These are phyloP conservation scores for Ophidiomyces ophidiicola DNA, from an alignment of 2,329 filamentous ascomycete genomes.

Conservation along the genomic window DNA sequence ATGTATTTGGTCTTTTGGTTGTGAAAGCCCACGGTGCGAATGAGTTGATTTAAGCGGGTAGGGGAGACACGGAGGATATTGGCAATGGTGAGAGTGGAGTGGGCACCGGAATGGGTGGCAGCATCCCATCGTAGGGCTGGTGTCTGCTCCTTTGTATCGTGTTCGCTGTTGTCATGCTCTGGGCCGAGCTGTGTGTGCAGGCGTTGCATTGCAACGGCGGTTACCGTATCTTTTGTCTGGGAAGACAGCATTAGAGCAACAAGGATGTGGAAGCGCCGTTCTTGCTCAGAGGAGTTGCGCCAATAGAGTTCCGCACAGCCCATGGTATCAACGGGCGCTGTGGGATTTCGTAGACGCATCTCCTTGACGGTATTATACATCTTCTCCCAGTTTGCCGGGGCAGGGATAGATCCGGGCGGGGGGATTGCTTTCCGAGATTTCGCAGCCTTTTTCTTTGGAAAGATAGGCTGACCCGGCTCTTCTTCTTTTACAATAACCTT, in stretches of 20 bases:
- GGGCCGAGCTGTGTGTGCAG: conserved; percentile 59
- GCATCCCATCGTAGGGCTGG: conserved; percentile 12
- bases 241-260: conserved; percentile 80
- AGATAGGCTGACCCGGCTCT: conserved; percentile 21
- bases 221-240: conserved; percentile 89
- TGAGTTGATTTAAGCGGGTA: conserved; percentile 56
- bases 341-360: conserved; percentile 58
- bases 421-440: conserved; percentile 28
- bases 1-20: conserved; percentile 86
- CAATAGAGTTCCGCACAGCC: conserved; percentile 55
- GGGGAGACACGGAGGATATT: conserved; percentile 64
- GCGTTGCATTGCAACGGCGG: conserved; percentile 66
- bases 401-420: conserved; percentile 33
- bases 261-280: conserved; percentile 73
- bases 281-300: conserved; percentile 34
- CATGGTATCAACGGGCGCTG: conserved; percentile 91
- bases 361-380: conserved; percentile 65
- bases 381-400: conserved; percentile 70
- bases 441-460: conserved; percentile 5
- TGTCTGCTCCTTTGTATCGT: neutral
- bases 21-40: conserved; percentile 79
- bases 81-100: conserved; percentile 54
- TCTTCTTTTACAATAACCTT: conserved; percentile 22
- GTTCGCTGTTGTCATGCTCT: conserved; percentile 13
- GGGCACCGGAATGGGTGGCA: conserved; percentile 16